Evolutionary conservation across 2,329 filamentous ascomycete genomes (phyloP), one percentile per base, ranked within the genome.

Genomic region (Tympanopsis confertula): DNA sequence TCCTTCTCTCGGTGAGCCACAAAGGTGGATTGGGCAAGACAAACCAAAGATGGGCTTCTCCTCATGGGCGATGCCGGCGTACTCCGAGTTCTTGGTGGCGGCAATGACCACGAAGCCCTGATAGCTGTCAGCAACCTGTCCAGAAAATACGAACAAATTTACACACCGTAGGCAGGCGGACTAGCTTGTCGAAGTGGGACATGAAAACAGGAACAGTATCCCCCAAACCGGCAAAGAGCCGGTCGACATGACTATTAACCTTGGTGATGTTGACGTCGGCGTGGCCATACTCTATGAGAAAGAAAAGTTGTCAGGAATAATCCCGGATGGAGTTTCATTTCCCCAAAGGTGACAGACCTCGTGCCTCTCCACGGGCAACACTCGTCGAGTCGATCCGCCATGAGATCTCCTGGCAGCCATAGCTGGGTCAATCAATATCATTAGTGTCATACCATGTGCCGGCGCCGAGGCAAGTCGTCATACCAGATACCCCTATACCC

Each of bases 181-280:
- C 71, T 7, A 96, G 72, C 67, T 94, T 94, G 61, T 95, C 87
- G 41, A 78, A 80, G 56, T 96, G 89, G 47, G 75, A 84, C 88
- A 95, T 95, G 71, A 75, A 89, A 13, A 85, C 66, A 41, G 82
- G 71, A 49, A 85, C 68, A 37, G 74, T 64, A 42, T 84, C 78
- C 41, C 78, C 81, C 12, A 94, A 53, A 13, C 78, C 85, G 19
- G 75, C 68, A 57, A 95, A 95, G 18, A 96, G 75, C 36, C 72
- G 69, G 55, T 94, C 82, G 47, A 84, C 78, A 50, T 86, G 78
- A 35, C 64, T 56, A 44, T 66, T 61, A 36, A 68, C 64, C 44
- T 70, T 70, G 43, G 74, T 62, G 20, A 83, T 68, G 42, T 68
- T 73, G 38, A 94, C 53, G 38, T 75, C 67, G 18, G 83, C 74